Conservation (phyloP, 176 grass and related monocot genomes). For the Avena atlantica region DNA sequence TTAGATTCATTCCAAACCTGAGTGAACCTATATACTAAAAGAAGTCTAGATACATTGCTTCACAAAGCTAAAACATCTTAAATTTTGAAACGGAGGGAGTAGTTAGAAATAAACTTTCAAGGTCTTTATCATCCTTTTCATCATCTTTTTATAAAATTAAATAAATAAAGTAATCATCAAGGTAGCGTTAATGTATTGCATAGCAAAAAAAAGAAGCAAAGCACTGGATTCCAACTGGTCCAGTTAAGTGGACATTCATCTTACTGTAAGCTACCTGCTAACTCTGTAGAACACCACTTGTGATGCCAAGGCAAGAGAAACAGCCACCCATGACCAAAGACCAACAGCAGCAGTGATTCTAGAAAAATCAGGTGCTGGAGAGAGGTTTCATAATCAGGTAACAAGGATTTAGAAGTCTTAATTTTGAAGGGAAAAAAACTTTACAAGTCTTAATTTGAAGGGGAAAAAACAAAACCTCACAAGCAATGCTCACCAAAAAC, state of each 20-base stretch:
- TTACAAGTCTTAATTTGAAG: conserved; percentile 29
- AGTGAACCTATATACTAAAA: too few relatives aligned
- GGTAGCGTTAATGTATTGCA: conserved; percentile 10
- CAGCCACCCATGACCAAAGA: conserved; percentile 80
- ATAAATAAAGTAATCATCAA: conserved; percentile 11
- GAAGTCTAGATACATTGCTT: too few relatives aligned
- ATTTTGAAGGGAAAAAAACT: conserved; percentile 29
- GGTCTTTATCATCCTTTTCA: not conserved
- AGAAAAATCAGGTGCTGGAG: conserved; percentile 73
- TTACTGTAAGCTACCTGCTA: conserved; percentile 69
- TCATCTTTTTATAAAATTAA: conserved; percentile 8
- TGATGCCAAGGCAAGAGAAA: conserved; percentile 81
- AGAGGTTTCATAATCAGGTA: conserved; percentile 47
- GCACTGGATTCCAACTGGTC: conserved; percentile 18
- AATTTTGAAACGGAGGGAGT: not conserved
- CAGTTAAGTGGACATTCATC: conserved; percentile 26
- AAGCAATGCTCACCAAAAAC: conserved; percentile 64
- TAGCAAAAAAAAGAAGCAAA: conserved; percentile 12
- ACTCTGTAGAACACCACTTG: conserved; percentile 87
- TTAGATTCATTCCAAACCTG: too few relatives aligned
- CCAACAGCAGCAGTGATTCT: conserved; percentile 76
- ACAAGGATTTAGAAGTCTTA: conserved; percentile 6
- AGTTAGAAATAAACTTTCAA: not conserved
- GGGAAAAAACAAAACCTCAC: conserved; percentile 21
- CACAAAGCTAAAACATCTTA: too few relatives aligned